A percentile compares a stretch with the other conserved stretches of the same genome.
Evolutionary conservation across 306 rosid genomes (phyloP).

Genomic region (Luffa aegyptiaca): DNA sequence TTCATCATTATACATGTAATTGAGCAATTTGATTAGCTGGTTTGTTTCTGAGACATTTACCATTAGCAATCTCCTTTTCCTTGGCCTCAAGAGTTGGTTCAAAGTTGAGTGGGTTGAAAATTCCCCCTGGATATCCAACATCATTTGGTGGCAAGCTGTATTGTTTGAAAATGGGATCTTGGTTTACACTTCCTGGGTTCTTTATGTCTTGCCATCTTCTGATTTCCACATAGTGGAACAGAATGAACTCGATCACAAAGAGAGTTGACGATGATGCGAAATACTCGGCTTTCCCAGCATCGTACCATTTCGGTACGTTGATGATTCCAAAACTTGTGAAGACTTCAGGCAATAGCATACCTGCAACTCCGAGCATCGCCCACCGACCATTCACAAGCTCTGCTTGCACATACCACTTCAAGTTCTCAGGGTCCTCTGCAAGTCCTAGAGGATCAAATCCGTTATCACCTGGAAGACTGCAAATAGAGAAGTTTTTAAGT

Average conservation of each 20-base stretch:
- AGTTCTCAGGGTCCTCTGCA: constrained; percentile 98
- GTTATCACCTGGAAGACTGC: constrained; percentile 94
- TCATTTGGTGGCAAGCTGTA: constrained; percentile 79
- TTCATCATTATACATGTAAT: background rate
- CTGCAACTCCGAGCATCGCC: constrained; percentile 96
- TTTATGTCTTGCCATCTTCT: constrained; percentile 99
- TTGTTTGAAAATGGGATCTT: constrained; percentile 97
- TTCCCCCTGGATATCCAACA: constrained; percentile 86
- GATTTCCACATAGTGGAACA: constrained; percentile 94
- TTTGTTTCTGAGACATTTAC: constrained; percentile 21
- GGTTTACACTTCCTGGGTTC: constrained; percentile 96
- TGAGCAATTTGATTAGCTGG: background rate
- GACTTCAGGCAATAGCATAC: constrained; percentile 91
- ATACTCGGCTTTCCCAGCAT: constrained; percentile 82
- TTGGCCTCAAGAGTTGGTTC: constrained; percentile 87
- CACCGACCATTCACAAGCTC: constrained; percentile 86
- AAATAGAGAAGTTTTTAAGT: background rate
- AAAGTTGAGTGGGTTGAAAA: constrained; percentile 94
- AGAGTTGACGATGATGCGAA: constrained; percentile 94
- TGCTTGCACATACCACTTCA: constrained; percentile 81
- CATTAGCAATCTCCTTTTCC: constrained; percentile 93
- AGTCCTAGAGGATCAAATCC: constrained; percentile 93
- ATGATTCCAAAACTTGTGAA: constrained; percentile 65
- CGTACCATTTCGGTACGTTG: constrained; percentile 81
- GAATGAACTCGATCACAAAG: constrained; percentile 88